These are phyloP conservation scores for Pseudohyphozyma bogoriensis DNA, from an alignment of 768 basidiomycete genomes.

Conservation along the genomic window DNA sequence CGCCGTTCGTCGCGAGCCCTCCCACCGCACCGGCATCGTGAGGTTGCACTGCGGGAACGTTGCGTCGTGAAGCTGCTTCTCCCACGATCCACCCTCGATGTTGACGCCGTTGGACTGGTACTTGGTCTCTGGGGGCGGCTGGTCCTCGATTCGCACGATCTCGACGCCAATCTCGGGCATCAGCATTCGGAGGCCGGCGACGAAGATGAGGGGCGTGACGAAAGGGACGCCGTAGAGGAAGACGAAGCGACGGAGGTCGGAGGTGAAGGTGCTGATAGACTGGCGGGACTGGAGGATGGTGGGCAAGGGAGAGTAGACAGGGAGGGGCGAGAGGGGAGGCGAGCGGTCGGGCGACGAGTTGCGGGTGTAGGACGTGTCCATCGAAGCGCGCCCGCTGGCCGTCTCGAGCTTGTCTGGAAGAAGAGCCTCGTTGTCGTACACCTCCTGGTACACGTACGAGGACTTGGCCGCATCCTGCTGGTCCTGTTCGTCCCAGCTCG, in stretches of 20 bases:
- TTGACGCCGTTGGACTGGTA: too few relatives aligned
- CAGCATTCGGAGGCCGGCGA: not conserved
- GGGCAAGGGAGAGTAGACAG: too few relatives aligned
- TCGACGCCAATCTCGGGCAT: not conserved
- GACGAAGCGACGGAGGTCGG: not conserved
- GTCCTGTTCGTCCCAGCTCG: conserved; percentile 17
- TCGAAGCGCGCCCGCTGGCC: not conserved
- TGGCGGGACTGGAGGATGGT: too few relatives aligned
- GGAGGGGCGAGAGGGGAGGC: not conserved
- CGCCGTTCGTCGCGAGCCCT: not conserved
- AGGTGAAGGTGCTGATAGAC: too few relatives aligned
- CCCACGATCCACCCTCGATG: not conserved
- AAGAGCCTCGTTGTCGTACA: not conserved
- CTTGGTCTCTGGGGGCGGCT: too few relatives aligned
- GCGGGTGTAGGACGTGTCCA: not conserved
- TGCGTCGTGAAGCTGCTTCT: not conserved
- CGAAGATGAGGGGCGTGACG: not conserved
- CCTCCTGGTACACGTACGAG: not conserved
- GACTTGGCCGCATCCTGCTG: conserved; percentile 5
- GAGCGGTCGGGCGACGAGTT: not conserved
- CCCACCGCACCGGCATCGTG: not conserved
- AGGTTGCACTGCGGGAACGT: not conserved
- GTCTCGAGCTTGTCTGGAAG: not conserved
- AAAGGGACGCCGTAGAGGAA: not conserved
- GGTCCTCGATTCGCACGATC: not conserved